These are phyloP conservation scores for Leptosphaerulina australis DNA, from an alignment of 2,329 filamentous ascomycete genomes.

Conservation along the genomic window DNA sequence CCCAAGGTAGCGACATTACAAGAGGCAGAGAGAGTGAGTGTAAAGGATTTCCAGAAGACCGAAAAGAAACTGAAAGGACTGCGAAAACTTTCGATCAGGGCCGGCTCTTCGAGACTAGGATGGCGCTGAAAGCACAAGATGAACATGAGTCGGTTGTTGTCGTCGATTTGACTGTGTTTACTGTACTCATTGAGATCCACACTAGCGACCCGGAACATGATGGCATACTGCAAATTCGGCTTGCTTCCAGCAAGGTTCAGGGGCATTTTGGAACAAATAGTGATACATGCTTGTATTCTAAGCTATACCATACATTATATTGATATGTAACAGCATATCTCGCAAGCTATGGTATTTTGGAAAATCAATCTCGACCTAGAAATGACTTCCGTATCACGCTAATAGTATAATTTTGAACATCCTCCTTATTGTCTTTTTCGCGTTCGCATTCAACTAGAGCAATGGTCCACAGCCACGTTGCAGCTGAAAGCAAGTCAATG, in stretches of 20 bases:
- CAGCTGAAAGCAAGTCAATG: neutral
- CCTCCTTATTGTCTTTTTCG: too few species aligned
- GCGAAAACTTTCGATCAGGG: neutral
- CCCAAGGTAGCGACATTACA: neutral
- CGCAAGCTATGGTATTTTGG: too few species aligned
- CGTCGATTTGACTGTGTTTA: neutral
- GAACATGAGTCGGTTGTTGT: neutral
- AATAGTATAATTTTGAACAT: too few species aligned
- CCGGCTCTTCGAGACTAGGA: neutral
- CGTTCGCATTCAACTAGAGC: neutral
- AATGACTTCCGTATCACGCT: neutral
- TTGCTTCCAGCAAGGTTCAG: too few species aligned
- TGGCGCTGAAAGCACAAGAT: neutral
- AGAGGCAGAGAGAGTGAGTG: neutral
- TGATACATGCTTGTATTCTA: too few species aligned
- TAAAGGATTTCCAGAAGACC: neutral
- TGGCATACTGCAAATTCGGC: too few species aligned
- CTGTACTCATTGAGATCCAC: neutral
- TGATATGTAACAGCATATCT: too few species aligned
- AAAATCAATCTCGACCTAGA: neutral
- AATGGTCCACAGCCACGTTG: neutral
- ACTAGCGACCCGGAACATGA: neutral
- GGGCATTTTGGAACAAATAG: too few species aligned
- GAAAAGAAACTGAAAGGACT: neutral
- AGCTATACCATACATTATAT: too few species aligned